Base-by-base conservation (phyloP, 2,329 filamentous ascomycete genomes). In the Penicillium sp. region DNA sequence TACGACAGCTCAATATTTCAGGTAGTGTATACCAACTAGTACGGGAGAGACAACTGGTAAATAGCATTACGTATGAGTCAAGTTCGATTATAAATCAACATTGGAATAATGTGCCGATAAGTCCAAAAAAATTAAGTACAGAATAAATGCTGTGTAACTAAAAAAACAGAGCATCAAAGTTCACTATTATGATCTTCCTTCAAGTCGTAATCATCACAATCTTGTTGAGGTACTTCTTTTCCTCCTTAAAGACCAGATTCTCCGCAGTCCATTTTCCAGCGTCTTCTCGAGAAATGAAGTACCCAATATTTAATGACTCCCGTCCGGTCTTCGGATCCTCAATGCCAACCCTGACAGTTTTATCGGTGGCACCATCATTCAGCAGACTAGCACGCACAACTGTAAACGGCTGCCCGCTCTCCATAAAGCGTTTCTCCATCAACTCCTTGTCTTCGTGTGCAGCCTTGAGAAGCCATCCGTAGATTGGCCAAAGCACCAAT, bases 381-480 rank as follows among this genome's bases (percentile, higher is more conserved):
- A 77, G 60, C 37, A 76, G 60, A 13, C 68, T 73, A 4, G 73
- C 72, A 13, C 74, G 65, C n/a, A 74, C 57, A 16, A 75, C 65
- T 2, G 65, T 65, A 24, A 70, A 67, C 0, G 45, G 14, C 46
- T 56, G 58, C 7, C 62, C 65, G 19, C 56, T 70, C 50, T 49
- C 56, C 31, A 27, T 67, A 35, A 9, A 79, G 50, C 10, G 63
- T 33, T 29, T 53, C 52, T 75, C 71, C 65, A 71, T 77, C 4
- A 66, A 61, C 54, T 56, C 61, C 66, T 77, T 77, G 55, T 77
- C 75, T 21, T 64, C 69, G 57, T 81, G 67, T 22, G 67, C 67
- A n/a, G 61, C 68, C 51, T 65, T 66, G 56, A 71, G 65, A 35
- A 70, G 31, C 56, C 61, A 67, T 19, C 68, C 60, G 47, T 76